Conservation (phyloP, 2,329 filamentous ascomycete species). For the Trichophyton schoenleinii region DNA sequence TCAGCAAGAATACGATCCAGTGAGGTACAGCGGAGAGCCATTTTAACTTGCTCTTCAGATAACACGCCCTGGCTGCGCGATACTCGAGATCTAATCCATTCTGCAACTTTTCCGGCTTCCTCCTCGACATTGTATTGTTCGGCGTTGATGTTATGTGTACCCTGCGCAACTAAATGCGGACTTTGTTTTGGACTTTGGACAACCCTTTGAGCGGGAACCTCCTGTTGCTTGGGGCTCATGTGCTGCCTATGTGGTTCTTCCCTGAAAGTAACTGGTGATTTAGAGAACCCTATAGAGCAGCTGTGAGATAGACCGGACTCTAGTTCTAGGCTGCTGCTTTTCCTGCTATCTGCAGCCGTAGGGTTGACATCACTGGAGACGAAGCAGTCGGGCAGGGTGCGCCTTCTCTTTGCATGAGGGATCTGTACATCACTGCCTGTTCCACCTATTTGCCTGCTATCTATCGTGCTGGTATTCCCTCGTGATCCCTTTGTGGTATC, state of each 20-base stretch:
- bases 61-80: not conserved
- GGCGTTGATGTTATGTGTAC: not conserved
- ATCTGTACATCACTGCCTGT: not conserved
- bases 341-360: not conserved
- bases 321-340: not conserved
- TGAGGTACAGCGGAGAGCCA: slow-evolving; percentile 29
- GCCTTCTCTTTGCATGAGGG: not conserved
- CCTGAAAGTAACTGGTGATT: not conserved
- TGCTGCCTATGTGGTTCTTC: not conserved
- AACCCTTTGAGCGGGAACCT: not conserved
- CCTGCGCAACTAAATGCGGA: not conserved
- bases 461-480: no score
- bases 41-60: slow-evolving; percentile 21
- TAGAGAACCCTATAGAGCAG: not conserved
- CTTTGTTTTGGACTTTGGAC: not conserved
- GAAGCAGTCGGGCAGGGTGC: not conserved
- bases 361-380: not conserved
- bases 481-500: not conserved
- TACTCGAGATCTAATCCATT: slow-evolving; percentile 26
- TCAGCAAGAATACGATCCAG: slow-evolving; percentile 30
- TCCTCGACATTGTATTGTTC: not conserved
- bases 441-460: not conserved
- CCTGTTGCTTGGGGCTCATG: not conserved
- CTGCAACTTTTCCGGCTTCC: slow-evolving; percentile 16
- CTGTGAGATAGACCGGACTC: not conserved